Evolutionary conservation across 1,139 yeast genomes (phyloP), one percentile per base, ranked within the genome.

Genomic region (Saccharomyces hybrid): DNA sequence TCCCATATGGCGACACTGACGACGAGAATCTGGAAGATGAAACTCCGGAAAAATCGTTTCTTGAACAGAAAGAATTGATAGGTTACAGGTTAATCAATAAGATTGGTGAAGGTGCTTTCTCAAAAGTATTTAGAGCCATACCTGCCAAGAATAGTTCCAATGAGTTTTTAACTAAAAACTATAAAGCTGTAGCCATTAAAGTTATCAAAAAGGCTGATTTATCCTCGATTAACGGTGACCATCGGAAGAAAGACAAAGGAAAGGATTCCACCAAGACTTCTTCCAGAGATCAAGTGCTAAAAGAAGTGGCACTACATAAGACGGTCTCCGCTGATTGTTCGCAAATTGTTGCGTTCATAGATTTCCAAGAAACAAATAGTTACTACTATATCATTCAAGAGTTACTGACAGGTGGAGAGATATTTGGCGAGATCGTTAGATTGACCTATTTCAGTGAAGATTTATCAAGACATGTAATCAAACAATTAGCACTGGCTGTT

Each of bases 351-450:
- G 78, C 78, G 59, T 79, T 93, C 61, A 72, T 84, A 56, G 88
- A 87, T 59, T 86, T 85, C 65, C 73, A 78, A 55, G 89, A 86
- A 63, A n/a, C n/a, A n/a, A n/a, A n/a, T n/a, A 80, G 81, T 38
- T 79, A 82, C 68, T 88, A 89, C 68, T 93, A 84, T 69, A 82
- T 93, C 55, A 77, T 93, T 7, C 82, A 91, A 62, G 99, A 95
- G 68, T 78, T 88, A 54, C 85, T 93, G 51, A 81, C 85, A 52
- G 99, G 99, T 16, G 99, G 99, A 28, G 99, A 95, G 72, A 83
- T 93, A 41, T 93, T 93, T 73, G 93, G 90, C 64, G 95, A 90
- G 70, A 90, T 93, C 64, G 96, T 93, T 44, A 86, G 89, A 62
- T 84, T 82, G 63, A 93, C 99, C 0, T 93, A 93, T 72, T 87